phyloP scores from a whole-genome alignment of 768 basidiomycete genomes.

The Lactifluus pinguis region DNA sequence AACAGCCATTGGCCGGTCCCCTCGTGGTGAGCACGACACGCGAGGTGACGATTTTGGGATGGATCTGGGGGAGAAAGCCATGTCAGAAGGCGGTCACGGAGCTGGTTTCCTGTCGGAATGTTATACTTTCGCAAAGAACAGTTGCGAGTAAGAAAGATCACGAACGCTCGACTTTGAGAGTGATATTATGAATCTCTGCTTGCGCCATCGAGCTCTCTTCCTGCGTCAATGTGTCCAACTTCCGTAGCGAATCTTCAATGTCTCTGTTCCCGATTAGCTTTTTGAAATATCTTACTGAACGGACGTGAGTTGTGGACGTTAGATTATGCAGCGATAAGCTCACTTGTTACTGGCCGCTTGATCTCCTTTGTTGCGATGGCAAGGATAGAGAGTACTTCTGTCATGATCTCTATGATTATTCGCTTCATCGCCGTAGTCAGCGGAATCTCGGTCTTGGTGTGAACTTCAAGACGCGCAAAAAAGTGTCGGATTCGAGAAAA shows the following conservation, averaged over 20 bases:
- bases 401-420: background rate
- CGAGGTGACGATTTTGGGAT: background rate
- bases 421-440: background rate
- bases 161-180: background rate
- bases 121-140: too few species aligned
- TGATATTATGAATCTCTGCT: background rate
- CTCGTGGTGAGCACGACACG: background rate
- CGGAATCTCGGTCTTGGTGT: background rate
- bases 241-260: background rate
- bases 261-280: background rate
- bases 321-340: too few species aligned
- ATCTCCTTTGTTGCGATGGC: too few species aligned
- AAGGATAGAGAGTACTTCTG: too few species aligned
- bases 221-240: background rate
- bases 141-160: background rate
- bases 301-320: background rate
- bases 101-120: background rate
- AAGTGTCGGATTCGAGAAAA: background rate
- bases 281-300: background rate
- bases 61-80: conserved; percentile 28
- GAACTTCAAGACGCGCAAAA: background rate
- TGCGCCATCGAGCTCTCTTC: background rate
- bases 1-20: background rate
- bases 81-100: background rate
- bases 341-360: too few species aligned